Base-by-base conservation (phyloP, 2,329 filamentous ascomycete genomes). In the Chlorencoelia australis region DNA sequence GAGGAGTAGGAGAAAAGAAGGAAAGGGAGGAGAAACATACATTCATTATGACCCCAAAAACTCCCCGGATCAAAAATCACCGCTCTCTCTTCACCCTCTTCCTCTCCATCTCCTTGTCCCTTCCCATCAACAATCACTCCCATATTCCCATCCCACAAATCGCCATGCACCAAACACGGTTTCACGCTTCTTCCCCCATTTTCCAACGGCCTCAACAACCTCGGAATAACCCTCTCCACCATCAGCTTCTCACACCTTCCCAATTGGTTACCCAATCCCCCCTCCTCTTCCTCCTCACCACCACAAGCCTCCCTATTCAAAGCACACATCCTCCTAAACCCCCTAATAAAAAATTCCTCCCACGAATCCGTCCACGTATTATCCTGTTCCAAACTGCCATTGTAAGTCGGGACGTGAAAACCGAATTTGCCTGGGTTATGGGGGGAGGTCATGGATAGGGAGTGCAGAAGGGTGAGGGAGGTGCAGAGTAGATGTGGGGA, bases 401-500 rank as follows among this genome's bases (percentile, higher is more conserved):
- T 35, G 24, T 28, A 21, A 2, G 25, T 35, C 10, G 8, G 13
- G 7, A 28, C 16, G 21, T 21, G 25, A n/a, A 33, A 33, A 3
- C 21, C 31, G n/a, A n/a, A n/a, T n/a, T n/a, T n/a, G 91, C 1
- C 78, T 98, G 59, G 91, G 91, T 25, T 91, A 98, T 54, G 88
- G 91, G 0, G 91, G 89, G 0, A 91, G 91, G 1, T 93, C 83
- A 10, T 69, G 98, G 2, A 80, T 96, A 35, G 91, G 91, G 1
- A 72, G 91, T 20, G 76, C n/a, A n/a, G n/a, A n/a, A n/a, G n/a
- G n/a, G 89, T n/a, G 94, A 79, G 56, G 91, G 91, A 3, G 77
- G 78, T 19, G 71, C 75, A 21, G 96, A 95, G 65, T 98, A 91
- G 91, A 71, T 88, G 15, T 98, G 91, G 91, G 84, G 86, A 10